Evolutionary conservation across 2,329 filamentous ascomycete species (phyloP).

Genomic region (Teratosphaeria pseudoeucalypti): DNA sequence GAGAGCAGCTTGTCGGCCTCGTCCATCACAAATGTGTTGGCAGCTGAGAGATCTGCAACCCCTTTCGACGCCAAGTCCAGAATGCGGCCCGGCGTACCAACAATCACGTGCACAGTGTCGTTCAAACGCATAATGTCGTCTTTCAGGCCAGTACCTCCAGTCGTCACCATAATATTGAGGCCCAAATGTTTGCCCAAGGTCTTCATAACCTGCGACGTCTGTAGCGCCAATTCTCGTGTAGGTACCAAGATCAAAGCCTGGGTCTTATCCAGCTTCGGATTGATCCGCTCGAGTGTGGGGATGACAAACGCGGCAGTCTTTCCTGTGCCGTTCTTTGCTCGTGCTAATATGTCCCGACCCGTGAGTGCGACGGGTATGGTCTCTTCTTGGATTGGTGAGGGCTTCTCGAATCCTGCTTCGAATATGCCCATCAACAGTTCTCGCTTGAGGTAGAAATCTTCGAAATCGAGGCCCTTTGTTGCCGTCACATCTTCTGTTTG

Average conservation of each 20-base stretch:
- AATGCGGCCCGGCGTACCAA: constrained; percentile 92
- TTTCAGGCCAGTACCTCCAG: constrained; percentile 85
- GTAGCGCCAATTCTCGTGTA: constrained; percentile 90
- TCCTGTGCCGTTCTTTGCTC: constrained; percentile 96
- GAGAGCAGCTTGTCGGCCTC: constrained; percentile 97
- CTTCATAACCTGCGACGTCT: constrained; percentile 99
- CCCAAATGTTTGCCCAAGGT: constrained; percentile 93
- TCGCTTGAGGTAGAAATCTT: constrained; percentile 90
- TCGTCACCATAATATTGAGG: constrained; percentile 98
- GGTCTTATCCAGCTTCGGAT: constrained; percentile 91
- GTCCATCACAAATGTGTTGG: constrained; percentile 98
- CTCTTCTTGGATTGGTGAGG: constrained; percentile 98
- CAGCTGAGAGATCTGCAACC: constrained; percentile 90
- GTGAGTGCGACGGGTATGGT: constrained; percentile 94
- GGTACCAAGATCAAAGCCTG: constrained; percentile 95
- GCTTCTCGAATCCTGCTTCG: constrained; percentile 97
- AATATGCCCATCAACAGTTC: constrained; percentile 98
- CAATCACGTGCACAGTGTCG: constrained; percentile 92
- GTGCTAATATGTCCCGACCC: constrained; percentile 85
- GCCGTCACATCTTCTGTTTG: constrained; percentile 97
- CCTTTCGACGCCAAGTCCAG: constrained; percentile 93
- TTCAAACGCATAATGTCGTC: constrained; percentile 94
- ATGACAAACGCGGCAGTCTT: constrained; percentile 98
- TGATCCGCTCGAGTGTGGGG: constrained; percentile 87
- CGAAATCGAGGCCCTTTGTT: constrained; percentile 94